Evolutionary conservation across 78 protist species (phyloP), one percentile per base, ranked within the genome.

Genomic region (Cyanophora paradoxa): DNA sequence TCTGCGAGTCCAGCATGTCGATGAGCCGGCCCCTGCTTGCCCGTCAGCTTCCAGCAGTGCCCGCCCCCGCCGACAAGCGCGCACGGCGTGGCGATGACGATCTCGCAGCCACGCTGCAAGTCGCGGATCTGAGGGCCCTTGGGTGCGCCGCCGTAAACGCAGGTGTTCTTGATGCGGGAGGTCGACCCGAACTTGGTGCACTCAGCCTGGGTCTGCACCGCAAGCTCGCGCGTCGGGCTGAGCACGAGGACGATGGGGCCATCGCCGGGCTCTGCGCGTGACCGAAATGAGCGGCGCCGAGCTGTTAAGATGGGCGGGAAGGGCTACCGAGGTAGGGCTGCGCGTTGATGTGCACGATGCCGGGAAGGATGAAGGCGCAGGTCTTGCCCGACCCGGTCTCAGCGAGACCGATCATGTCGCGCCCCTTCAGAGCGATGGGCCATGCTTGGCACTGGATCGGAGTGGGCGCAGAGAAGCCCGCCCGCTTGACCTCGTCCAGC

Each of bases 371-470:
- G 81, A 87, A 97, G 22, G 96, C 84, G 22, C 94, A 85, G 6
- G 99, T 97, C 86, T 97, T 97, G 24, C 99, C 99, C 0, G 95
- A 88, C 33, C 99, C 99, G 0, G 99, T 97, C 79, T 85, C 86
- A 2, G 98, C 97, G 8, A 93, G 61, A 13, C 91, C 97, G 44
- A 95, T 63, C 44, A 93, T 44, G 76, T 95, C 96, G 28, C 73
- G 44, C 42, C 97, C 96, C 0, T 72, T 1, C 48, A 96, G 69
- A 11, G 90, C 89, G 10, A 83, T 78, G 2, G 99, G 99, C 99
- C 99, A 96, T 4, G 92, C 82, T 64, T 86, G 95, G 0, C 90
- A 31, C 85, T 97, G 99, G 63, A 96, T 96, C 4, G 91, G 62
- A 8, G 99, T 88, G n/a, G 99, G 99, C 4, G 37, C 59, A 0